These are phyloP conservation scores for Hanseniaspora taiwanica DNA, from an alignment of 805 yeast species.

Conservation along the genomic window DNA sequence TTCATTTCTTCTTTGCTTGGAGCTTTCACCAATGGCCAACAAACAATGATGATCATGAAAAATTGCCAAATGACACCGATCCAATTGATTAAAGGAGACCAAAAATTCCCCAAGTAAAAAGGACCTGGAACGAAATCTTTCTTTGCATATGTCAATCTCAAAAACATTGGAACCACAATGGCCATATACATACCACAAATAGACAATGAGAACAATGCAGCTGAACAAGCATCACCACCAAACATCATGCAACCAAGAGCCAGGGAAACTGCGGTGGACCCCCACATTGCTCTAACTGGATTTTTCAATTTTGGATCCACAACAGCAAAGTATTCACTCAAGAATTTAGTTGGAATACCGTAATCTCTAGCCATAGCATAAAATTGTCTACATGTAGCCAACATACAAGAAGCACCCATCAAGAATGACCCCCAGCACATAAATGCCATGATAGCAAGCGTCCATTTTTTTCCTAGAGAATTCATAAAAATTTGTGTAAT, in stretches of 20 bases:
- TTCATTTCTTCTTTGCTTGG: constrained; percentile 41
- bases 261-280: constrained; percentile 25
- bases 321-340: constrained; percentile 39
- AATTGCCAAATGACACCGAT: constrained; percentile 36
- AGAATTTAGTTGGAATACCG: constrained; percentile 47
- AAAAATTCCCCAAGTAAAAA: constrained; percentile 42
- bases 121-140: constrained; percentile 50
- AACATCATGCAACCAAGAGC: constrained; percentile 28
- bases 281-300: constrained; percentile 50
- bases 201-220: constrained; percentile 31
- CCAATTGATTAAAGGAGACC: constrained; percentile 34
- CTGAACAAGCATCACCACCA: constrained; percentile 30
- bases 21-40: constrained; percentile 41
- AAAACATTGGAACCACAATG: constrained; percentile 28
- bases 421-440: constrained; percentile 49
- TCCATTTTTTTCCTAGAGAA: constrained; percentile 51
- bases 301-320: constrained; percentile 45
- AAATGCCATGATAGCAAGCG: constrained; percentile 48
- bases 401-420: constrained; percentile 50
- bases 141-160: constrained; percentile 32
- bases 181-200: constrained; percentile 32
- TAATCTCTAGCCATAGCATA: constrained; percentile 72
- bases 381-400: constrained; percentile 56
- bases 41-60: constrained; percentile 41
- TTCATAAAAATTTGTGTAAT: constrained; percentile 53